Percentiles rank a stretch among this genome's conserved stretches.
Evolutionary conservation across 1,284 basidiomycete genomes (phyloP).

Genomic region (Puccinia triticina): DNA sequence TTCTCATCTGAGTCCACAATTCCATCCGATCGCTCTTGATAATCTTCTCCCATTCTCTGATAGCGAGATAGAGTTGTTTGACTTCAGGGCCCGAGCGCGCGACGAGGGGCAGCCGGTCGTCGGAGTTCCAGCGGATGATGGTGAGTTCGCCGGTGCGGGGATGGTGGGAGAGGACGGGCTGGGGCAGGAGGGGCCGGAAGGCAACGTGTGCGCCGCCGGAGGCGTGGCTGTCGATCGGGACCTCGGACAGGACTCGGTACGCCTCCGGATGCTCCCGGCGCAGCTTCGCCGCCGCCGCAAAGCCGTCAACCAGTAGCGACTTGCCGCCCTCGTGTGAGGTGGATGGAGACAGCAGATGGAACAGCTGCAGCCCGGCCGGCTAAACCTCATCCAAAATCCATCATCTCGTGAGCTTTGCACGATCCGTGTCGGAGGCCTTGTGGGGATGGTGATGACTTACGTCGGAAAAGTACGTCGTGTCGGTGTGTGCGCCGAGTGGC

Average conservation of each 20-base stretch:
- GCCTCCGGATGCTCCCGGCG: conserved; percentile 73
- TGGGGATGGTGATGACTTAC: neutral
- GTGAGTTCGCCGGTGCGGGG: conserved; percentile 68
- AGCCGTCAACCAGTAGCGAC: conserved; percentile 90
- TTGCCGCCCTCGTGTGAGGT: conserved; percentile 76
- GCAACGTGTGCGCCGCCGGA: conserved; percentile 66
- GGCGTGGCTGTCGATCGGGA: conserved; percentile 71
- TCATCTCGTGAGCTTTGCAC: neutral
- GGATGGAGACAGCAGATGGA: conserved; percentile 76
- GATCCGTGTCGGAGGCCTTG: too few relatives aligned
- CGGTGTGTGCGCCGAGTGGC: conserved; percentile 86
- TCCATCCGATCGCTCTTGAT: conserved; percentile 79
- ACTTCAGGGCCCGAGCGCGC: conserved; percentile 52
- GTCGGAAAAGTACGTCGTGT: conserved; percentile 87
- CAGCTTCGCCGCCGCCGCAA: conserved; percentile 81
- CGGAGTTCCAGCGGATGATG: conserved; percentile 91
- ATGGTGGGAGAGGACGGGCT: conserved; percentile 66
- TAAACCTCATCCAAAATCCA: conserved; percentile 61
- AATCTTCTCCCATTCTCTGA: conserved; percentile 75
- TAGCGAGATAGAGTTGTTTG: conserved; percentile 74
- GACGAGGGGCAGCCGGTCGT: conserved; percentile 74
- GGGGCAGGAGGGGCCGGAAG: conserved; percentile 69
- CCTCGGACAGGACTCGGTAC: conserved; percentile 72
- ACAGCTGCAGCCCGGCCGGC: conserved; percentile 89
- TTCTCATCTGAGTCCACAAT: conserved; percentile 84